Evolutionary conservation across 306 rosid species (phyloP).

Genomic region (Vicia villosa): DNA sequence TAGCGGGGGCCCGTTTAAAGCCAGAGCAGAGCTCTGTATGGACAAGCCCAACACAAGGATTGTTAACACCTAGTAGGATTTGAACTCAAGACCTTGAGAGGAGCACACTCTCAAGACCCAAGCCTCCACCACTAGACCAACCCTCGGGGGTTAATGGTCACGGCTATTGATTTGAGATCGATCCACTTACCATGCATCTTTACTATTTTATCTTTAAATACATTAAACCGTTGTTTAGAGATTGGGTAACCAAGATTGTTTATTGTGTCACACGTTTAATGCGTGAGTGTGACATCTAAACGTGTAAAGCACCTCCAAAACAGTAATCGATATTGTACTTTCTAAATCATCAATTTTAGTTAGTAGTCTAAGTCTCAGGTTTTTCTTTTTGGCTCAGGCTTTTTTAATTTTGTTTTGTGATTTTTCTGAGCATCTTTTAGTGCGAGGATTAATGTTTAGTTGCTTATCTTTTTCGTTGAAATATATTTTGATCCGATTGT

Average conservation of each 20-base stretch:
- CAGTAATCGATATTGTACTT: neutral
- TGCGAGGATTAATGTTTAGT: neutral
- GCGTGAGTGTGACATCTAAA: neutral
- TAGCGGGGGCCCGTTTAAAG: too few species aligned
- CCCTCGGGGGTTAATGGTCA: too few species aligned
- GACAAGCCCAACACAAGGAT: too few species aligned
- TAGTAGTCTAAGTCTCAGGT: constrained; percentile 5
- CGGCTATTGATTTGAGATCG: neutral
- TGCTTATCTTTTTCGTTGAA: constrained; percentile 13
- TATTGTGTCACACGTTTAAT: neutral
- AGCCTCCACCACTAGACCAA: too few species aligned
- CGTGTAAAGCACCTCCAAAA: neutral
- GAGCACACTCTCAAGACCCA: too few species aligned
- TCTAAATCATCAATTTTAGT: neutral
- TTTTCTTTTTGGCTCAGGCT: too few species aligned
- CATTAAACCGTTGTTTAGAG: neutral
- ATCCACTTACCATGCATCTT: neutral
- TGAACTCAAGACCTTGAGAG: too few species aligned
- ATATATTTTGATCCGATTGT: constrained; percentile 4
- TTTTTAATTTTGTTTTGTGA: neutral
- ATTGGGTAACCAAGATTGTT: neutral
- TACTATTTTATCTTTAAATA: neutral
- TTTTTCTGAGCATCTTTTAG: constrained; percentile 6
- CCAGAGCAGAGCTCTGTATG: too few species aligned
- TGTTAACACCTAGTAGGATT: too few species aligned